Evolutionary conservation across 192 early-diverging fungal genomes (phyloP), one percentile per base, ranked within the genome.

Genomic region (Chytriomyces hyalinus): DNA sequence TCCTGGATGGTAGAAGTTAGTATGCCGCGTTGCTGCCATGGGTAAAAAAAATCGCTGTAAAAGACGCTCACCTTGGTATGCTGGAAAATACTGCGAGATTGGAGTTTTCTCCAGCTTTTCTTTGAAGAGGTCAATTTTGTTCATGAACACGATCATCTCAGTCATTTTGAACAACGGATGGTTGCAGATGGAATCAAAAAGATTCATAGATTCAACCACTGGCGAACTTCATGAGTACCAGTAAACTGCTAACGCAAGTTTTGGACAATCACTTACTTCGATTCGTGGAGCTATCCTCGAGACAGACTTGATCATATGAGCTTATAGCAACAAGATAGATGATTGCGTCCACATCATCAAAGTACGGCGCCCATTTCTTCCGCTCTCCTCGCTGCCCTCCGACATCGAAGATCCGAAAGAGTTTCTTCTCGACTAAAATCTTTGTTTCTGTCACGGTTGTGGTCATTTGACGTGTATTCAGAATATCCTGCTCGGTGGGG

Each of bases 401-500:
- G 0, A 91, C 90, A 79, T 91, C 90, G 75, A 81, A 91, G 77
- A 91, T 88, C 66, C 86, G 85, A 70, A 79, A 80, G 48, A 78
- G 82, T 11, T 80, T 78, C 20, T 76, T 72, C 44, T 90, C 84
- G 44, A 92, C 88, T 26, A 89, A 74, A 60, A 93, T 89, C 57
- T 82, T 73, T 24, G 86, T 90, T 76, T 93, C 92, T 4, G 91
- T 85, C 11, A 93, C 89, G 20, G 88, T 87, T 17, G 91, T 78
- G 22, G 92, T 93, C 83, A 89, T 88, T 49, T 91, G 84, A 77
- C 92, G 85, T 17, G 90, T 84, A 65, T 85, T 83, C 43, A 93
- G 80, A 50, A 93, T 93, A 81, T 93, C 92, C 24, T 87, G 83
- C 65, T 91, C 88, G 36, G 87, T 88, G 5, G 92, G 92, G 8